phyloP scores from a whole-genome alignment of 2,329 filamentous ascomycete species.

The Colletotrichum sp. region DNA sequence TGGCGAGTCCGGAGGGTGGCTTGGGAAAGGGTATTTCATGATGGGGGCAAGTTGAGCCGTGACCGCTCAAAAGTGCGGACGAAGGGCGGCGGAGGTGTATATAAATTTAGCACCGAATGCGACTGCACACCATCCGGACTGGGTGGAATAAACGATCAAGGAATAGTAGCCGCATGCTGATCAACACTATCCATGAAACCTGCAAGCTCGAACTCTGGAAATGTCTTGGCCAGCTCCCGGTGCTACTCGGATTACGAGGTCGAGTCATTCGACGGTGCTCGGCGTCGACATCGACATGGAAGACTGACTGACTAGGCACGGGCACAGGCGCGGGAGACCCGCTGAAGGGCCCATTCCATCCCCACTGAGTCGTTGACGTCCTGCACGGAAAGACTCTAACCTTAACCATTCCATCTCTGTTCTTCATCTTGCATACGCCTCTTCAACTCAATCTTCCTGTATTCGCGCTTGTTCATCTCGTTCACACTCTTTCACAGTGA shows the following conservation, averaged over 20 bases:
- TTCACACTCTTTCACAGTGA: too few species aligned
- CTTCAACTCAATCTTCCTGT: neutral
- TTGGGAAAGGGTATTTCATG: neutral
- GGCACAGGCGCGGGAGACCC: neutral
- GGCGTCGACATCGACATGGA: neutral
- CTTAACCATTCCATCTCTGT: neutral
- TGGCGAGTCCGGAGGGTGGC: neutral
- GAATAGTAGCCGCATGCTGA: neutral
- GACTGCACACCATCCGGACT: neutral
- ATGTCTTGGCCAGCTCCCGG: neutral
- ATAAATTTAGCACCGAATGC: neutral
- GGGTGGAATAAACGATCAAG: neutral
- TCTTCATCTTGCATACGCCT: neutral
- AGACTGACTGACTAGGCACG: neutral
- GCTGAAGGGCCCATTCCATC: neutral
- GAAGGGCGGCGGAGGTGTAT: neutral
- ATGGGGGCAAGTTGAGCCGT: neutral
- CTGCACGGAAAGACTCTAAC: conserved; percentile 1
- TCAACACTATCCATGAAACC: neutral
- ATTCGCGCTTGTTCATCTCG: neutral
- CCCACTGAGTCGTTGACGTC: neutral
- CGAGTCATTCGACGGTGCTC: neutral
- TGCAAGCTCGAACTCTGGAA: neutral
- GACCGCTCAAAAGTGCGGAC: neutral
- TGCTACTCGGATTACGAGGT: neutral